Evolutionary conservation across 345 rosid species (phyloP), one percentile per base, ranked within the genome.

Genomic region (Hirschfeldia incana): DNA sequence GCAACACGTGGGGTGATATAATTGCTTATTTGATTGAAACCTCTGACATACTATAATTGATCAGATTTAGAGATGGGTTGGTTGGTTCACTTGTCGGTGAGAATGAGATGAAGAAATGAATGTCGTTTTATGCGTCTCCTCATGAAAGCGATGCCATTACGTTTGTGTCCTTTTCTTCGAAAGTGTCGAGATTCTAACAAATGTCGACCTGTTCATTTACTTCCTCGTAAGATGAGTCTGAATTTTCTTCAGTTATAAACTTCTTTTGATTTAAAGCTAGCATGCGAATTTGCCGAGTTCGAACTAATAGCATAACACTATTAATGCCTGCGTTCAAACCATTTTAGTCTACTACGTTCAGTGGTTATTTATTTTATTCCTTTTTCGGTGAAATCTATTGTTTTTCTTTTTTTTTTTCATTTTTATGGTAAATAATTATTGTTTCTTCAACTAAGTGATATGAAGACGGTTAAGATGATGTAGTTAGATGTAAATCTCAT

Each of bases 71-170:
- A 65, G 68, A 78, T 51, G 57, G 57, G 57, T 13, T 42, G 49
- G 71, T 78, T 73, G 74, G 21, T 21, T 78, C 6, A 67, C 74
- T 60, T 79, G 82, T 79, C 82, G 74, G 82, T 67, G 82, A 65
- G 32, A 76, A 69, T 46, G 61, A 70, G 67, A 78, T 77, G 13
- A 70, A 57, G 67, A 67, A 28, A 73, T 73, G 55, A 11, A 27
- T 67, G 82, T 78, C 78, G 73, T 78, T 27, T 71, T 71, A 21
- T 21, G 21, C 21, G 21, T 21, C 21, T 21, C 21, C 3, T 32
- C 3, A 13, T 72, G 68, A 66, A 16, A 32, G 34, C 61, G 53
- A 65, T 44, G 77, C 69, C 77, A 78, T 59, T 66, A 66, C 53
- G 68, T 65, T 72, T 78, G 63, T 72, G 44, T 78, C 55, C 62